Base-by-base conservation (phyloP, 805 yeast species). In the Sugiyamaella lignohabitans region DNA sequence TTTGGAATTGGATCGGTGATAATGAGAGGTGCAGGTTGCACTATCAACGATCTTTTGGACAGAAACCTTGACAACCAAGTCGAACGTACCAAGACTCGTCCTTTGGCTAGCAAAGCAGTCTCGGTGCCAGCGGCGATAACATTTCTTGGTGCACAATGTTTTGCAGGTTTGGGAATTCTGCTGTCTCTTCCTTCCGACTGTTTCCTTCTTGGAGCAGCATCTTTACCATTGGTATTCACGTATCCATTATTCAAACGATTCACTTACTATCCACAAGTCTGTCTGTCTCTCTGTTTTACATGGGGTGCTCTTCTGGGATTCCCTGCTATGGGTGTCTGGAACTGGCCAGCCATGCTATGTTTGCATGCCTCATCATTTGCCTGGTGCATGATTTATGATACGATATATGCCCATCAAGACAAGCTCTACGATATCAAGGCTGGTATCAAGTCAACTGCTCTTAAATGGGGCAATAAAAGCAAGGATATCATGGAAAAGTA, bases 1-100 rank as follows among this genome's bases (percentile, higher is more conserved):
- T 93, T 88, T 61, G 80, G 91, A 3, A 70, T 83, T 3, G 99
- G 99, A 11, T 77, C 97, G 0, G 59, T 89, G 35, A 73, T 91
- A 16, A 93, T 94, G 95, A 76, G 99, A 64, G 96, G 98, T 22
- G 97, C 96, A 1, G 99, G 98, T 0, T 93, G 99, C 63, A 89
- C 96, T 0, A 82, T 93, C 46, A 93, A 93, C 62, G 99, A 93
- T 65, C 71, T 91, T 39, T 71, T 82, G 61, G 99, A 93, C 62
- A 71, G 87, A 45, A 73, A 91, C 50, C 70, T 89, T 42, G 99
- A 93, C 59, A 73, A 75, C 53, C 76, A 87, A 63, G 98, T 93
- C 2, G 83, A 84, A 5, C 75, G 99, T 53, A 91, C 98, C 2
- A 76, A 81, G 42, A 87, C 82, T 59, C 72, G 99, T 59, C 99